Evolutionary conservation across 2,329 filamentous ascomycete species (phyloP).

Genomic region (Coniochaeta ligniaria): DNA sequence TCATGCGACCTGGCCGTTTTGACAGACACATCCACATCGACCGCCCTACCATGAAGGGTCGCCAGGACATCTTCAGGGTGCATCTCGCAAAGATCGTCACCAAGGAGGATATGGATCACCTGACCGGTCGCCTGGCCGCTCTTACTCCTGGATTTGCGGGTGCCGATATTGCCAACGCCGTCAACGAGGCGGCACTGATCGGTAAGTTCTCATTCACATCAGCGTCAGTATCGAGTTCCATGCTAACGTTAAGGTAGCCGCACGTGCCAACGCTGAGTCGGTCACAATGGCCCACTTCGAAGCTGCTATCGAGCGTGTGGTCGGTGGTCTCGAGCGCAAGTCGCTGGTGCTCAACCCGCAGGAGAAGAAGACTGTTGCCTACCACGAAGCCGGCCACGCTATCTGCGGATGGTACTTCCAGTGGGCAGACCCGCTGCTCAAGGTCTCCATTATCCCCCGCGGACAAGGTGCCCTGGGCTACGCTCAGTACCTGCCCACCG

Average conservation of each 20-base stretch:
- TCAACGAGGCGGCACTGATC: conserved; percentile 94
- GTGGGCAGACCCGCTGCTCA: conserved; percentile 92
- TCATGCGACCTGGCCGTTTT: conserved; percentile 95
- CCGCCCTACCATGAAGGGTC: conserved; percentile 90
- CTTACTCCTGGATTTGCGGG: conserved; percentile 95
- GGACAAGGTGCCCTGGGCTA: conserved; percentile 91
- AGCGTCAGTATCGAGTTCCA: background rate
- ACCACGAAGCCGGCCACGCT: conserved; percentile 82
- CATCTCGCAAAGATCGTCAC: conserved; percentile 94
- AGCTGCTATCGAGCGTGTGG: conserved; percentile 92
- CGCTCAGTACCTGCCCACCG: conserved; percentile 89
- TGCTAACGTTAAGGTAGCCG: conserved; percentile 55
- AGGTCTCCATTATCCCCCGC: conserved; percentile 97
- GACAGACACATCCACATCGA: conserved; percentile 96
- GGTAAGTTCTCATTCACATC: conserved; percentile 50
- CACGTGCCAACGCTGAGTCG: conserved; percentile 69
- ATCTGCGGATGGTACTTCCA: conserved; percentile 98
- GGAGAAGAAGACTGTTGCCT: conserved; percentile 65
- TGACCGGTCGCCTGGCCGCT: conserved; percentile 83
- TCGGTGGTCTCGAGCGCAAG: conserved; percentile 95
- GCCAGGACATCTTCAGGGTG: conserved; percentile 92
- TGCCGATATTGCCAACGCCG: conserved; percentile 96
- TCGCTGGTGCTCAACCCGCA: conserved; percentile 86
- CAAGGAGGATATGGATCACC: conserved; percentile 77
- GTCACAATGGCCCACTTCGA: conserved; percentile 92